Evolutionary conservation across 2,329 filamentous ascomycete species (phyloP), one percentile per base, ranked within the genome.

Genomic region (Cadophora malorum): DNA sequence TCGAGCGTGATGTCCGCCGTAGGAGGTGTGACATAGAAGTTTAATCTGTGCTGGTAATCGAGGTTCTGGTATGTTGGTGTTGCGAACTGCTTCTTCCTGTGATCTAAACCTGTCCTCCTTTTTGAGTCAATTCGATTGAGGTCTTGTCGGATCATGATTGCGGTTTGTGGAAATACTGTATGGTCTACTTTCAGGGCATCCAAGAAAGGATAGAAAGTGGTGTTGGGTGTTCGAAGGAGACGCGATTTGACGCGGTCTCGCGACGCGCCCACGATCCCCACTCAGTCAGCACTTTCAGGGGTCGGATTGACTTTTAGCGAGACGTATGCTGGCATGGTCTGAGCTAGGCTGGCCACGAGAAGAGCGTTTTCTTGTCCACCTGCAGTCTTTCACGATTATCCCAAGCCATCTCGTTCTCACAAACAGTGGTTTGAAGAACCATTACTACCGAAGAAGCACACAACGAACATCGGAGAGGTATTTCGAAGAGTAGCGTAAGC

Each of bases 1-100:
- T 99, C 96, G 52, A 99, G 88, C 0, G 93, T 97, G 74, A 99
- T 96, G 77, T 99, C 96, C 59, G 92, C 91, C 0, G 94, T 97
- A 0, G 96, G 96, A 56, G 96, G 92, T 31, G 90, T 85, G 53
- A 88, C 83, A 82, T 99, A 99, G 80, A 97, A 95, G 83, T 96
- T 99, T 76, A 99, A 87, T 66, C 94, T 91, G 79, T 95, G 86
- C 16, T 90, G 88, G 78, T 98, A 99, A 53, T 91, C 85, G 66
- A 90, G 86, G 72, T 93, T 89, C 79, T 92, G 90, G 83, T 90
- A 97, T 65, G 86, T 83, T 21, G 93, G 87, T 23, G 88, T 85
- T 67, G 91, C 91, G 78, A 97, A 97, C 79, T 97, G 94, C 78
- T 90, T 91, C 81, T 94, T 96, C 76, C 93, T 92, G 77, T 91